Base-by-base conservation (phyloP, 2,329 filamentous ascomycete genomes). In the Talaromyces albobiverticillius region DNA sequence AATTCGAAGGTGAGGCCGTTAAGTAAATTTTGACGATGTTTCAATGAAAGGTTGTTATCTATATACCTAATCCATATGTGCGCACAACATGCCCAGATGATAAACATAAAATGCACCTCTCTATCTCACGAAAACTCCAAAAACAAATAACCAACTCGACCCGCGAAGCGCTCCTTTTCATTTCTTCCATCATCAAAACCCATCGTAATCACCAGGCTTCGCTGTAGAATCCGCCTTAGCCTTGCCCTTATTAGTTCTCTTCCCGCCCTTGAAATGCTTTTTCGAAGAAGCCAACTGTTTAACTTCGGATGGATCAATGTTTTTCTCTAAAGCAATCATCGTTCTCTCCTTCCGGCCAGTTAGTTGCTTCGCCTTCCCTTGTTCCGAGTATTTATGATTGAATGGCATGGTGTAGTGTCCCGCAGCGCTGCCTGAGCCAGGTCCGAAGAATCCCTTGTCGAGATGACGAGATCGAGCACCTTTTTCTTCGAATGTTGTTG, bases 391-490 rank as follows among this genome's bases (percentile, higher is more conserved):
- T 74, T 94, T 89, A 75, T 94, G 84, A 71, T 86, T 93, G 76
- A 97, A 97, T 0, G 94, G 92, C 78, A 85, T 85, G 53, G 76
- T 85, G 34, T 95, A 60, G 64, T 89, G 87, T 2, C 84, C 88
- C 1, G 80, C 82, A 42, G 77, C 81, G 10, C 82, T 78, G 25
- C 63, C 56, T 53, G 82, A 79, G 2, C 79, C 81, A 2, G 84
- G 76, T 5, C 82, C 86, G 68, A 99, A 99, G 79, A 97, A 99
- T n/a, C 83, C 82, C 66, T 87, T 89, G 75, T 99, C 94, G 18
- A 99, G 78, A 54, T 81, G 82, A 60, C 84, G 78, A 0, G 90
- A 89, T 68, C 95, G 95, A 29, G 81, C 71, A 1, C 92, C 90
- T 43, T 83, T 78, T 29, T 40, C 25, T 14, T 23, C 46, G 10